A percentile compares a stretch with the other conserved stretches of the same genome.
These are phyloP conservation scores for Pyropia yezoensis DNA, from an alignment of 23 red algal species.

Conservation along the genomic window DNA sequence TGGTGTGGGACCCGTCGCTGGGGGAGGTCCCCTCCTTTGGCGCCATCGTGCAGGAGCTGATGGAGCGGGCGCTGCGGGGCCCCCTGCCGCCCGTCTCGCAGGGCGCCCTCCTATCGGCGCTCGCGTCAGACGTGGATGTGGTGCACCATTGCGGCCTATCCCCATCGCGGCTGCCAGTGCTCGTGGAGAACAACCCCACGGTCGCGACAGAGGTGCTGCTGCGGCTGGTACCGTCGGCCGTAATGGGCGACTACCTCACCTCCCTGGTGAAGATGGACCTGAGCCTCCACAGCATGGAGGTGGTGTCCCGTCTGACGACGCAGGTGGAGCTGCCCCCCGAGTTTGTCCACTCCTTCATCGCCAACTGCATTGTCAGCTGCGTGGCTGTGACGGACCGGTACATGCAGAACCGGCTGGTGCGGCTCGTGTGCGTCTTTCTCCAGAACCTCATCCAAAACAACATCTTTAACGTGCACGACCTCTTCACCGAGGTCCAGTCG, in stretches of 20 bases:
- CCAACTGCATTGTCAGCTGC: constrained; percentile 74
- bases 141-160: constrained; percentile 69
- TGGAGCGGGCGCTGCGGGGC: constrained; percentile 46
- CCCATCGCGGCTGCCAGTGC: constrained; percentile 68
- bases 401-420: constrained; percentile 51
- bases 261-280: constrained; percentile 81
- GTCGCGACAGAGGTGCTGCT: constrained; percentile 72
- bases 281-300: constrained; percentile 77
- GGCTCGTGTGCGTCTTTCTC: constrained; percentile 64
- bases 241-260: constrained; percentile 61
- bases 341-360: constrained; percentile 72
- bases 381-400: constrained; percentile 70
- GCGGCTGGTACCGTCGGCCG: constrained; percentile 36
- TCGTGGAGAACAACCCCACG: constrained; percentile 79
- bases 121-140: constrained; percentile 53
- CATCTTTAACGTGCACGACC: constrained; percentile 67
- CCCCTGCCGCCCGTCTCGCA: constrained; percentile 46
- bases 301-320: constrained; percentile 67
- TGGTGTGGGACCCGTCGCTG: constrained; percentile 74
- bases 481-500: constrained; percentile 71
- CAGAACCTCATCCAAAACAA: constrained; percentile 85
- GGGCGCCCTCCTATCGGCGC: constrained; percentile 17
- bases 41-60: constrained; percentile 54
- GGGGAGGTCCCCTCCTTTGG: constrained; percentile 40
- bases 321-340: constrained; percentile 69